A percentile compares a stretch with the other conserved stretches of the same genome.
Conservation (phyloP, 129 eudicot species). For the Gnaphalium uliginosum region DNA sequence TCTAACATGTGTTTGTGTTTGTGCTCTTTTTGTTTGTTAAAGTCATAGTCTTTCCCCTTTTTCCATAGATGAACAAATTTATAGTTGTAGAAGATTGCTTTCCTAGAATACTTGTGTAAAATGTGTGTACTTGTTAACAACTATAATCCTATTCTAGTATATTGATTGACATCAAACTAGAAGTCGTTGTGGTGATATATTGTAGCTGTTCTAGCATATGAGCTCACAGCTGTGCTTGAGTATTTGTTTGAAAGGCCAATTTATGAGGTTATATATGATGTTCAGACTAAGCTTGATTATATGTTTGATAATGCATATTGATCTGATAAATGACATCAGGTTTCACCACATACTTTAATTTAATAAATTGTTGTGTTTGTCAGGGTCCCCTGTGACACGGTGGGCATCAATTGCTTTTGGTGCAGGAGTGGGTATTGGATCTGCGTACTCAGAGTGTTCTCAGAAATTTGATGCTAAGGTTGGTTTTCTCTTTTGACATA, state of each 20-base stretch:
- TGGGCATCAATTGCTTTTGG: slow-evolving; percentile 95
- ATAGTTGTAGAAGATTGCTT: background rate
- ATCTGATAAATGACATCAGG: background rate
- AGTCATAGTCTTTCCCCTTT: background rate
- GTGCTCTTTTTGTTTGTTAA: background rate
- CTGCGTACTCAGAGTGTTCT: slow-evolving; percentile 87
- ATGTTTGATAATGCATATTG: background rate
- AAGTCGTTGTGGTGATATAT: background rate
- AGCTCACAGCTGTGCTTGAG: background rate
- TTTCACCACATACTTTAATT: background rate
- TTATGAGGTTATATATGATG: background rate
- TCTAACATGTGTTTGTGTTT: background rate
- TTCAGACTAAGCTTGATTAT: background rate
- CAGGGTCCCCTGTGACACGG: slow-evolving; percentile 82
- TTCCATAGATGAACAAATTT: background rate
- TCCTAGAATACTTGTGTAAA: background rate
- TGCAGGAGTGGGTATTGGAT: slow-evolving; percentile 88
- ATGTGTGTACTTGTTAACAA: background rate
- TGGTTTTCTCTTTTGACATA: background rate
- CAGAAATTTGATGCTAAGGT: slow-evolving; percentile 56
- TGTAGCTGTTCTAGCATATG: background rate
- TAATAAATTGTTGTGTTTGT: background rate
- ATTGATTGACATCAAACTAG: background rate
- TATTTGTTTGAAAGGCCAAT: background rate
- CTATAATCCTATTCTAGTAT: no score